Evolutionary conservation across 2,329 filamentous ascomycete species (phyloP), one percentile per base, ranked within the genome.

Genomic region (Golovinomyces cichoracearum): DNA sequence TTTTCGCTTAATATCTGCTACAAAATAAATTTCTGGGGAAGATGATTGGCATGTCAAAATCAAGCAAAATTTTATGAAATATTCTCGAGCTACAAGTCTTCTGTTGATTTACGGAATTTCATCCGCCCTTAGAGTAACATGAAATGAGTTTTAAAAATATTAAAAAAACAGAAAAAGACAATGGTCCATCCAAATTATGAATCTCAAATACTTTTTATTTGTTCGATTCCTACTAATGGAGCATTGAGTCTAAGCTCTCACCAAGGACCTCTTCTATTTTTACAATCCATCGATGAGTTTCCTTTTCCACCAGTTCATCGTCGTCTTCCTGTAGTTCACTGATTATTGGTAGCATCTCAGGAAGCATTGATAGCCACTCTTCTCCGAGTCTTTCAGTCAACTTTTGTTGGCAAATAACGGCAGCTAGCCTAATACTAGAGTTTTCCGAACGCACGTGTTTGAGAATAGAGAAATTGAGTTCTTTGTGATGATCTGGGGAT

Each of bases 271-370:
- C 78, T 65, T 95, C 88, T 60, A 98, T 92, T 64, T 78, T 77
- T 60, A 79, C 73, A 57, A 95, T 90, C 88, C 90, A 94, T 58
- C 76, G 71, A 60, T 86, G 74, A 33, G 85, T 88, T 67, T 93
- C 86, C 59, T 76, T 70, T 67, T 98, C 90, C 22, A 98, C 88
- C 25, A 72, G 71, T 65, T 95, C 90, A 60, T 95, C 86, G 56
- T 95, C 90, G 61, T 98, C 90, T 61, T 98, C 90, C 65, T 93
- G 80, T 58, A 93, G 63, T 66, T 98, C 90, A 58, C 83, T 92
- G 57, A 99, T 93, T 54, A 88, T 83, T 19, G 92, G 88, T 61
- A 98, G 66, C 80, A 94, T 95, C 71, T 98, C 90, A 0, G 88
- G 84, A 60, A 95, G 63, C 67, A 92, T 73, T 1, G 78, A 74